phyloP scores from a whole-genome alignment of 306 rosid genomes.

The Parietaria judaica region DNA sequence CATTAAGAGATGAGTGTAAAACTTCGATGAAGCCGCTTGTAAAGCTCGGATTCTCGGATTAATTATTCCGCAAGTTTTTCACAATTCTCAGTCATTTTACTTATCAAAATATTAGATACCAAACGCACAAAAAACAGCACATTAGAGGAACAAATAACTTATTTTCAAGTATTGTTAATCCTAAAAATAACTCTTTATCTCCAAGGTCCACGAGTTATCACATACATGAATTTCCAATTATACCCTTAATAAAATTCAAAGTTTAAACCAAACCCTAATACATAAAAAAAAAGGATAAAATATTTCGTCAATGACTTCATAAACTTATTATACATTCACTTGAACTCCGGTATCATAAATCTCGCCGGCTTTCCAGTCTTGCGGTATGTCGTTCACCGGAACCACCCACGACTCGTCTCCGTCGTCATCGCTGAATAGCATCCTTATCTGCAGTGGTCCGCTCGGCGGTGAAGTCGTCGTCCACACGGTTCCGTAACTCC shows the following conservation, averaged over 20 bases:
- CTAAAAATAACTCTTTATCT: background rate
- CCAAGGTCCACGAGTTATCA: background rate
- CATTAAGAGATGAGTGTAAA: too few relatives aligned
- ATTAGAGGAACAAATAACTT: too few relatives aligned
- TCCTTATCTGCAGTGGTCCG: conserved; percentile 68
- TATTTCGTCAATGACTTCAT: conserved; percentile 3
- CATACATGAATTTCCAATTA: background rate
- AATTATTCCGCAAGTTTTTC: too few relatives aligned
- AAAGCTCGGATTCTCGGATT: too few relatives aligned
- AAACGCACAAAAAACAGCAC: too few relatives aligned
- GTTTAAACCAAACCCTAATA: background rate
- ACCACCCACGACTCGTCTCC: conserved; percentile 79
- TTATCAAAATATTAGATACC: too few relatives aligned
- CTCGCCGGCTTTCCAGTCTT: conserved; percentile 72
- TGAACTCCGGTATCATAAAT: conserved; percentile 80
- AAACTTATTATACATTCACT: conserved; percentile 24
- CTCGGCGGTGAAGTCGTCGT: conserved; percentile 62
- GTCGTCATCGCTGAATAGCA: conserved; percentile 62
- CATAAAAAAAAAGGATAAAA: background rate
- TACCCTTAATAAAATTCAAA: background rate
- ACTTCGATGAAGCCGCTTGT: too few relatives aligned
- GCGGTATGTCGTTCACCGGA: conserved; percentile 62
- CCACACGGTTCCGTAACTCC: conserved; percentile 80
- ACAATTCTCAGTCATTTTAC: too few relatives aligned
- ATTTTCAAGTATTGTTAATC: background rate